A percentile compares a stretch with the other conserved stretches of the same genome.
phyloP scores from a whole-genome alignment of 129 eudicot species.

The Cynara cardunculus region DNA sequence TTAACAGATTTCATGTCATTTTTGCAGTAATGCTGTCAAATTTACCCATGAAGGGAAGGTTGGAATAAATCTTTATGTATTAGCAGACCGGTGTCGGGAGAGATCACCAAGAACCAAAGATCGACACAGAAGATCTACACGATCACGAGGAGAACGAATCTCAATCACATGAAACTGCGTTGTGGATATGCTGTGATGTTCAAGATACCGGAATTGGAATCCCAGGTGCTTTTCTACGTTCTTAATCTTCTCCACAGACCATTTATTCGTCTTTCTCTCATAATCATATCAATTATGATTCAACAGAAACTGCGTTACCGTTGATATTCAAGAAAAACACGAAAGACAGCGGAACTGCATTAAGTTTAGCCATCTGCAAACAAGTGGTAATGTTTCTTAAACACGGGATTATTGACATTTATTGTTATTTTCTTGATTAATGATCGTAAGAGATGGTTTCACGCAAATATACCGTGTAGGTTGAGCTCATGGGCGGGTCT shows the following conservation, averaged over 20 bases:
- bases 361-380: conserved; percentile 85
- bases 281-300: neutral
- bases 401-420: neutral
- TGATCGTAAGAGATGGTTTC: neutral
- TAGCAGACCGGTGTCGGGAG: conserved; percentile 36
- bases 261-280: neutral
- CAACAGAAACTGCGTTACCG: conserved; percentile 64
- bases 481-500: conserved; percentile 88
- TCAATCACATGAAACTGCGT: conserved; percentile 38
- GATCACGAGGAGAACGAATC: conserved; percentile 26
- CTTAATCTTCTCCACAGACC: neutral
- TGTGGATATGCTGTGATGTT: conserved; percentile 80
- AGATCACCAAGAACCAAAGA: conserved; percentile 11
- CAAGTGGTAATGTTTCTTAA: conserved; percentile 51
- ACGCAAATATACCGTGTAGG: conserved; percentile 28
- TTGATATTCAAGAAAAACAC: conserved; percentile 69
- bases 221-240: conserved; percentile 42
- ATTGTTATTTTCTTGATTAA: neutral
- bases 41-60: conserved; percentile 89
- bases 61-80: conserved; percentile 60
- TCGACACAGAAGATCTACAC: neutral
- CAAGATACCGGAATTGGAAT: conserved; percentile 81
- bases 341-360: conserved; percentile 92
- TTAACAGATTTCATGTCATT: neutral
- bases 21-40: conserved; percentile 74